These are phyloP conservation scores for Dillenia suffruticosa DNA, from an alignment of 164 flowering plant species.

Conservation along the genomic window DNA sequence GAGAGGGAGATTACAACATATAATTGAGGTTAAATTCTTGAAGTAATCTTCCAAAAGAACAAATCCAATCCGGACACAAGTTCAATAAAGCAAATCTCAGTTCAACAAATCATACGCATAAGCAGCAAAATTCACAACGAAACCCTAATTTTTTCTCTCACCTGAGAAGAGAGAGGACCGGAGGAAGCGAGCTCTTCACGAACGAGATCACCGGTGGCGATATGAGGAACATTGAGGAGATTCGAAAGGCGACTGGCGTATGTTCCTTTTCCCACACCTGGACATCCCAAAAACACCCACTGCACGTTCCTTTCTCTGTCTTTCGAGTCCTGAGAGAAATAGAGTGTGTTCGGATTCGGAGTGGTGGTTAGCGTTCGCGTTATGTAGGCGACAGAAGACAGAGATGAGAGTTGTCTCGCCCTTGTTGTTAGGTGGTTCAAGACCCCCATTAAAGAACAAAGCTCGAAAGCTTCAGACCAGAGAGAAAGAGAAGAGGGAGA, in stretches of 20 bases:
- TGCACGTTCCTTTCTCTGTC: conserved; percentile 47
- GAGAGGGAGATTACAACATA: too few species aligned
- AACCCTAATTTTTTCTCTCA: conserved; percentile 7
- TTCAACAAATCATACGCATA: too few species aligned
- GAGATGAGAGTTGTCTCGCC: conserved; percentile 6
- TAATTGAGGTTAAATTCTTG: too few species aligned
- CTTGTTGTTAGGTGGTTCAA: conserved; percentile 29
- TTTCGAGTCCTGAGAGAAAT: conserved; percentile 15
- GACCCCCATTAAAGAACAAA: conserved; percentile 32
- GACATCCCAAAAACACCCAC: conserved; percentile 97
- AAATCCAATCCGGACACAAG: too few species aligned
- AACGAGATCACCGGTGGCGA: conserved; percentile 96
- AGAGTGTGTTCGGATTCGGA: conserved; percentile 23
- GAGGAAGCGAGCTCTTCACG: conserved; percentile 74
- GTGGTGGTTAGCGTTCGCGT: conserved; percentile 17
- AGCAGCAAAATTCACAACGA: neutral
- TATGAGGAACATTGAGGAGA: conserved; percentile 89
- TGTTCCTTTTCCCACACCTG: conserved; percentile 94
- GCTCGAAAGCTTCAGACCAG: conserved; percentile 2
- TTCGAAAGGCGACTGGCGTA: conserved; percentile 78
- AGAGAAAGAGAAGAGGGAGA: neutral
- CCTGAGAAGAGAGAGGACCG: conserved; percentile 71
- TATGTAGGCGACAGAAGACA: neutral
- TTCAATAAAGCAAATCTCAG: too few species aligned
- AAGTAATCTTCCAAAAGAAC: too few species aligned